Base-by-base conservation (phyloP, 1,284 basidiomycete genomes). In the Microbotryum intermedium region DNA sequence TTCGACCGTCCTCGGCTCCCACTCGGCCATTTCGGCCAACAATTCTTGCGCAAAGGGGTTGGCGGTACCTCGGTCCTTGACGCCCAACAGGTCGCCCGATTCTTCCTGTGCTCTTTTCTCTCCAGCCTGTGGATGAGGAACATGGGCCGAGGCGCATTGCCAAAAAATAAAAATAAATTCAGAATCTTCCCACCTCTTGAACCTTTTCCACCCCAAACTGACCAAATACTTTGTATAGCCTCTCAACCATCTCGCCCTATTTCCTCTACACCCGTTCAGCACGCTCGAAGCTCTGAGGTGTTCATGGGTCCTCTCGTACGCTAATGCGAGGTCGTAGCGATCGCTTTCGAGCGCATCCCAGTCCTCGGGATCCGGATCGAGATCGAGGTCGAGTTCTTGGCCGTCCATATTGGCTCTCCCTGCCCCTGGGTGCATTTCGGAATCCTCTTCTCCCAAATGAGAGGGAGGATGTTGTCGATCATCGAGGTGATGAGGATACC, bases 141-240 rank as follows among this genome's bases (percentile, higher is more conserved):
- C 10, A 48, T 44, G 20, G 11, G 13, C n/a, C 29, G 39, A 52
- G 18, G 26, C 29, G 20, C 28, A 20, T 50, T 7, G 29, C 3
- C 18, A 28, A 30, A 11, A 51, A 6, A 18, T n/a, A 39, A 5
- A 13, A 23, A 42, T 25, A 43, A 48, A 47, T 10, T 20, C 11
- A 29, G 25, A 45, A 39, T 45, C 52, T 13, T 51, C 23, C 18
- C 42, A 6, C 21, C 53, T 57, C 47, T 29, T 54, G 43, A 47
- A 44, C 21, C 29, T 21, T 42, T 9, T 34, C 78, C 20, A 45
- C 18, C 34, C 34, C 48, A 42, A 18, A 64, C 86, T 79, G 73
- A 93, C 92, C 73, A 97, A 77, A 73, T 86, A 97, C 62, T 83
- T 83, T 59, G 87, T 82, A 72, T 97, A 97, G 43, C 86, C 76